A percentile compares a stretch with the other conserved stretches of the same genome.
phyloP scores from a whole-genome alignment of 345 rosid genomes.

The Rhodomyrtus tomentosa region DNA sequence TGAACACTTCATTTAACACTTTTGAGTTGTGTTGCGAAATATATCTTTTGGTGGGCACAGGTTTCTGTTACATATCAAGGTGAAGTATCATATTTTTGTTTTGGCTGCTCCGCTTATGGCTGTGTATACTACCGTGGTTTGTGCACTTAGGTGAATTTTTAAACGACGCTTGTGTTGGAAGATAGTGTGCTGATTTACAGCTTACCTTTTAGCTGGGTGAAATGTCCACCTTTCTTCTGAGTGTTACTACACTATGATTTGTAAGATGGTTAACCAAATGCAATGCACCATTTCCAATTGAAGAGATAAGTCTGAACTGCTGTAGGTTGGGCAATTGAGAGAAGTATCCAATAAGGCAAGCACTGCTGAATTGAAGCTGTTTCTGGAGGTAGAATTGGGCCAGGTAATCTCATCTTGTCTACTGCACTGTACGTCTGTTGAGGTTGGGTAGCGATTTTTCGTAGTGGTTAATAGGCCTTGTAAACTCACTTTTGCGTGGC shows the following conservation, averaged over 20 bases:
- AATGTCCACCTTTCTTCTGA: not conserved
- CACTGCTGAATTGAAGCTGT: constrained; percentile 82
- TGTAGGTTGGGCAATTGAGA: constrained; percentile 88
- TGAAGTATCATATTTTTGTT: not conserved
- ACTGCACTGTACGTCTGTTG: not conserved
- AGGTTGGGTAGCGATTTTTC: not conserved
- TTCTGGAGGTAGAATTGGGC: constrained; percentile 72
- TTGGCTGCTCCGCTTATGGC: not conserved
- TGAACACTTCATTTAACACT: not conserved
- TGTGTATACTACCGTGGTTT: not conserved
- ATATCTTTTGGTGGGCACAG: not conserved
- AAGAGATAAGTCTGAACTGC: not conserved
- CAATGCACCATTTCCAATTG: not conserved
- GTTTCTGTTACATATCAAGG: not conserved
- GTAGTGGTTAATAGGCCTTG: not conserved
- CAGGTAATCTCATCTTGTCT: constrained; percentile 29
- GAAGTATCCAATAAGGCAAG: constrained; percentile 76
- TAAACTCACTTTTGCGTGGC: not conserved
- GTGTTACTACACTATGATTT: not conserved
- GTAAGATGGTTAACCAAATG: not conserved
- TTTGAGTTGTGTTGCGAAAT: not conserved
- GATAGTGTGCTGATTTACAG: not conserved
- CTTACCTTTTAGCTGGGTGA: not conserved
- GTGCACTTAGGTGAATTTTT: not conserved
- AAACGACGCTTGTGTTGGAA: not conserved